These are phyloP conservation scores for Metschnikowia koreensis DNA, from an alignment of 805 yeast genomes.

Conservation along the genomic window DNA sequence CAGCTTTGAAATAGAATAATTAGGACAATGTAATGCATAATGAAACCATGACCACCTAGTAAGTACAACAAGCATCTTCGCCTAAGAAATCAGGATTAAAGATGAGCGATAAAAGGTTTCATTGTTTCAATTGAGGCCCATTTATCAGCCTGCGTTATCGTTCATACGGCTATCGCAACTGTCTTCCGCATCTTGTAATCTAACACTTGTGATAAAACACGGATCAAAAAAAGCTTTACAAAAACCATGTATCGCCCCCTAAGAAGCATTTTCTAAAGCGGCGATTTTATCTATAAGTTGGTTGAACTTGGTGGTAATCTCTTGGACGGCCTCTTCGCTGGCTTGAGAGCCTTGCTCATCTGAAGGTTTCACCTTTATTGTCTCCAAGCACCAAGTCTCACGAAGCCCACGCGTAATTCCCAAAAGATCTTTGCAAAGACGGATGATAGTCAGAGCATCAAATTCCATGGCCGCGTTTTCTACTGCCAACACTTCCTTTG, in stretches of 20 bases:
- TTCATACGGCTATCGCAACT: too few species aligned
- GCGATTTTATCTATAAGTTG: constrained; percentile 17
- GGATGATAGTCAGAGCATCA: constrained; percentile 48
- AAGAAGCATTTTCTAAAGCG: constrained; percentile 7
- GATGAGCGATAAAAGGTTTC: too few species aligned
- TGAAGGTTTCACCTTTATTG: constrained; percentile 36
- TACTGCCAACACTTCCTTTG: constrained; percentile 45
- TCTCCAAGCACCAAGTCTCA: constrained; percentile 59
- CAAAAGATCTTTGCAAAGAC: constrained; percentile 53
- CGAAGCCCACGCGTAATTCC: constrained; percentile 47
- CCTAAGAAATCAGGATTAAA: too few species aligned
- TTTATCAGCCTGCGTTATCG: too few species aligned
- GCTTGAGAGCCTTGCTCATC: constrained; percentile 15
- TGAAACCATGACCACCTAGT: background rate
- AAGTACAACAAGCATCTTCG: too few species aligned
- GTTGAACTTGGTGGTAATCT: constrained; percentile 31
- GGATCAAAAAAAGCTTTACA: too few species aligned
- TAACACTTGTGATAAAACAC: too few species aligned
- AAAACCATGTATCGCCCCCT: background rate
- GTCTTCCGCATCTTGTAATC: too few species aligned
- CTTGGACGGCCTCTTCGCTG: constrained; percentile 22
- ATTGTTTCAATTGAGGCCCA: too few species aligned
- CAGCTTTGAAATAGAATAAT: constrained; percentile 1
- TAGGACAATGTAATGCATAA: constrained; percentile 3
- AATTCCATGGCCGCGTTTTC: constrained; percentile 57